Evolutionary conservation across 306 rosid genomes (phyloP).

Genomic region (Trifolium dubium): DNA sequence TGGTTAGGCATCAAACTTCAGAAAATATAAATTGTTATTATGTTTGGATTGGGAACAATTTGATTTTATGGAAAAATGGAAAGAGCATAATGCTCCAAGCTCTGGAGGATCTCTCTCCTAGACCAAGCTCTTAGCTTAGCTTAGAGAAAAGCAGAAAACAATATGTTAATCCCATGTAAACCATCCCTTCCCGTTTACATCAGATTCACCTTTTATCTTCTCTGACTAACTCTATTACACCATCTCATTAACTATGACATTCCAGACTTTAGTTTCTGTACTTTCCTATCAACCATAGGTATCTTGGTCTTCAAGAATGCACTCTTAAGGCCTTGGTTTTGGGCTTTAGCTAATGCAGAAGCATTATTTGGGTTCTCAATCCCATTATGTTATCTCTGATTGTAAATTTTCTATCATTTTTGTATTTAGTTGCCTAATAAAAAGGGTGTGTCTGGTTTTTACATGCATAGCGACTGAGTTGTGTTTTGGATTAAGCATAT

Average conservation of each 20-base stretch:
- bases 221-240: not conserved
- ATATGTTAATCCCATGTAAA: constrained; percentile 7
- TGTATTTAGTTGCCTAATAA: constrained; percentile 14
- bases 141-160: constrained; percentile 12
- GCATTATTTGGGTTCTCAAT: not conserved
- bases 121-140: constrained; percentile 2
- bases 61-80: constrained; percentile 2
- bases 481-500: constrained; percentile 4
- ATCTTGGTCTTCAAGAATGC: not conserved
- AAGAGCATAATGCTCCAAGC: constrained; percentile 10
- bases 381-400: constrained; percentile 26
- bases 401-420: constrained; percentile 15
- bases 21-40: not conserved
- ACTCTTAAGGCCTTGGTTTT: constrained; percentile 7
- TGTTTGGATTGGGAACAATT: not conserved
- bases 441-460: not conserved
- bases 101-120: not conserved
- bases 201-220: constrained; percentile 13
- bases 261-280: constrained; percentile 6
- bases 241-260: not conserved
- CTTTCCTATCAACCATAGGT: constrained; percentile 1
- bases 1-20: constrained; percentile 34
- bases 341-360: constrained; percentile 19
- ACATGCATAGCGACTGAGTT: constrained; percentile 26
- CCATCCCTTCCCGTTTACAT: not conserved